phyloP scores from a whole-genome alignment of 495 filamentous ascomycete genomes.

The Xylaria longipes region DNA sequence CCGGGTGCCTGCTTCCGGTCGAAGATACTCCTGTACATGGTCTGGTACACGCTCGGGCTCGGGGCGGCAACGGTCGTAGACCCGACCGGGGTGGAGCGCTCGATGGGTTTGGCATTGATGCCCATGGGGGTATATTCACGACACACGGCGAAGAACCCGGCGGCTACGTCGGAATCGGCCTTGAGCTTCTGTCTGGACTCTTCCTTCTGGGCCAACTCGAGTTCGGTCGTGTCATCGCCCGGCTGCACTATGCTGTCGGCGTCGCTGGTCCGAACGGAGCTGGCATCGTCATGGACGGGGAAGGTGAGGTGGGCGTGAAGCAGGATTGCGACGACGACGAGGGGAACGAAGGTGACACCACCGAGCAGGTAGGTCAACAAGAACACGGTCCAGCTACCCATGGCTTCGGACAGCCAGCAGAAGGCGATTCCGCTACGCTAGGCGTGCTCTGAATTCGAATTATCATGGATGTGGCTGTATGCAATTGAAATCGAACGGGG shows the following conservation, averaged over 20 bases:
- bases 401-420: slow-evolving; percentile 42
- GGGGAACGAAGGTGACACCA: slow-evolving; percentile 87
- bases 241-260: slow-evolving; percentile 53
- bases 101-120: slow-evolving; percentile 89
- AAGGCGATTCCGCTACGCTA: slow-evolving; percentile 34
- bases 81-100: slow-evolving; percentile 81
- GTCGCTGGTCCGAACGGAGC: slow-evolving; percentile 25
- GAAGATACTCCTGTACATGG: slow-evolving; percentile 96
- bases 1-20: slow-evolving; percentile 72
- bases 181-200: slow-evolving; percentile 50
- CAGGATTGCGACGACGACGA: slow-evolving; percentile 68
- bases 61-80: slow-evolving; percentile 68
- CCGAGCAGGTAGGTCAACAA: slow-evolving; percentile 83
- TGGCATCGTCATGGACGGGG: slow-evolving; percentile 54
- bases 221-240: slow-evolving; percentile 55
- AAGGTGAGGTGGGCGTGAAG: slow-evolving; percentile 74
- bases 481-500: background rate
- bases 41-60: slow-evolving; percentile 93
- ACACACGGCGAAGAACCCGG: slow-evolving; percentile 94
- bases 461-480: slow-evolving; percentile 35
- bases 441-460: slow-evolving; percentile 31
- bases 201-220: slow-evolving; percentile 53
- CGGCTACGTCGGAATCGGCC: slow-evolving; percentile 79
- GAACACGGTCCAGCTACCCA: slow-evolving; percentile 74
- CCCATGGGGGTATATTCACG: slow-evolving; percentile 90